Base-by-base conservation (phyloP, 108 stramenopile species). In the Conticribra guillardii region DNA sequence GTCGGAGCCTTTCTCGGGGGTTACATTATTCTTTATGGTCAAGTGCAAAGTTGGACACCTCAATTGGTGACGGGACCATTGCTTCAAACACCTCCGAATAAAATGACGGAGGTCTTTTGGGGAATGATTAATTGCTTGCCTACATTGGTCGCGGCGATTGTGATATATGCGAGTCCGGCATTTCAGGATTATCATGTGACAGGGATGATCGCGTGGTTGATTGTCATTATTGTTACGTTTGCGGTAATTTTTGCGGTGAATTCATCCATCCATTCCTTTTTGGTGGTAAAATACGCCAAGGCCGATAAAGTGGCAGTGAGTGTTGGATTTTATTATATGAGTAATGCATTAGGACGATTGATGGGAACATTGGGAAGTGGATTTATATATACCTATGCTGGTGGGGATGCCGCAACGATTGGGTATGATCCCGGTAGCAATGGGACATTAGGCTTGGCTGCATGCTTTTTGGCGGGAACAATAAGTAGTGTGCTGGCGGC, bases 301-400 rank as follows among this genome's bases (percentile, higher is more conserved):
- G 80, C 77, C 41, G 95, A 97, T 55, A 97, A 94, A 72, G 85
- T 96, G 45, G 94, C 97, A 18, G 90, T 87, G 22, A 92, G 90
- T 47, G 93, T 96, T 47, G 97, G 97, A 7, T 92, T 96, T 47
- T 97, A 97, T 73, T 97, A 97, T 85, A 97, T 96, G 94, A 92
- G 91, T 54, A 97, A 97, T 75, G 97, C 97, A n/a, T 48, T 85
- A 22, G 97, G 97, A 15, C 68, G 97, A 49, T 74, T 97, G 47
- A 60, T 97, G 15, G 97, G 97, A 28, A 96, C 93, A 2, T 60
- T 97, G n/a, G 86, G 96, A 34, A 85, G 87, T 65, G 97, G 97
- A 4, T 78, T 96, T 33, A 54, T 97, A 3, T 97, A 93, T 61
- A 87, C 89, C 19, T 97, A 94, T 65, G 86, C 91, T 2, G 96